Base-by-base conservation (phyloP, 257 asterid species). In the Thymus quinquecostatus region DNA sequence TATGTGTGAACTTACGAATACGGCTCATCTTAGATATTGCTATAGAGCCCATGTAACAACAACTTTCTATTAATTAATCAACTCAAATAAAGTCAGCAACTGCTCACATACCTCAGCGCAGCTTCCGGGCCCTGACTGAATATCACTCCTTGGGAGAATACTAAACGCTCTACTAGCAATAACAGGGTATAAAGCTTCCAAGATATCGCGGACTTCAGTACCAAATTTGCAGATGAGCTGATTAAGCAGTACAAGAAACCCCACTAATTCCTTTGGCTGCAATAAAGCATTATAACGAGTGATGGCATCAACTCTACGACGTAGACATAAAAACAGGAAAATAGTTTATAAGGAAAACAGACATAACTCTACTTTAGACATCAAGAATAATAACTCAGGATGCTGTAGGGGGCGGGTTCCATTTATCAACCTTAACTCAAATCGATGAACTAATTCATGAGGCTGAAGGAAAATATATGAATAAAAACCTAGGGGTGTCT, bases 191-290 rank as follows among this genome's bases (percentile, higher is more conserved):
- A 90, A 92, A 73, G 80, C 89, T 78, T 90, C 97, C 90, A 95
- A 60, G 64, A 95, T 90, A 78, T 82, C 92, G 27, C 70, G 79
- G 60, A 90, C 87, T 34, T 81, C 86, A 68, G 88, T 73, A 69
- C 75, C 85, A 83, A 95, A 95, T 85, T 95, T 95, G 82, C 97
- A 85, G 78, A 95, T 92, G 50, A 95, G 96, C 86, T 95, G 97
- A 74, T 95, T 92, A 71, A 95, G 86, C 77, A 95, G 83, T 50
- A 92, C 84, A 49, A 92, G 82, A 78, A 95, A 84, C n/a, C 88
- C 96, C 81, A 77, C 88, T 75, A 95, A 81, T 80, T 95, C 98
- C 84, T 86, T 95, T 12, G 97, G 94, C 99, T 95, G 97, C 87
- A 75, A 40, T 60, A 75, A 5, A 66, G 27, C 71, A 75, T 34